Percentiles rank a stretch among this genome's conserved stretches.
Evolutionary conservation across 768 basidiomycete genomes (phyloP).

Genomic region (Trametes cingulata): DNA sequence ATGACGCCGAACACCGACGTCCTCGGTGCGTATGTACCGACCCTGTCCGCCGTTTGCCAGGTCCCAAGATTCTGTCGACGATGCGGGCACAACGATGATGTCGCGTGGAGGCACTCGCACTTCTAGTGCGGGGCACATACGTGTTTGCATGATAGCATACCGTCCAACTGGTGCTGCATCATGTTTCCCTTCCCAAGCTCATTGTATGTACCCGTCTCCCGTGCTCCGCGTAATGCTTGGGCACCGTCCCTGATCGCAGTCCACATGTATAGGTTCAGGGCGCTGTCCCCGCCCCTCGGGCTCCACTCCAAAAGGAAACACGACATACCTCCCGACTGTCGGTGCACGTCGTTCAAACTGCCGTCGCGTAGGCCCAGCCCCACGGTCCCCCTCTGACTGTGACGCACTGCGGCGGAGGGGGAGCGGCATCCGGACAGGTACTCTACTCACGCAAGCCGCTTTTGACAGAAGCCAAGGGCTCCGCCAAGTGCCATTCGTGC

Average conservation of each 20-base stretch:
- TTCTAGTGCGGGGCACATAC: slow-evolving; percentile 6
- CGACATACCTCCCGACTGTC: neutral
- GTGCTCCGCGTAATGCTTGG: neutral
- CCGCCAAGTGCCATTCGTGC: neutral
- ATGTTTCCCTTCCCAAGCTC: slow-evolving; percentile 2
- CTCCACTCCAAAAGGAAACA: neutral
- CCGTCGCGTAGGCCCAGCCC: neutral
- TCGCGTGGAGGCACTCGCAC: neutral
- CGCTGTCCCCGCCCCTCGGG: neutral
- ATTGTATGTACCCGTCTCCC: neutral
- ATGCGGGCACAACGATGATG: neutral
- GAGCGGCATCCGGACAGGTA: neutral
- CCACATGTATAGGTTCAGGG: slow-evolving; percentile 8
- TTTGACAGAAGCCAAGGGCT: neutral
- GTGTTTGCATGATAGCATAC: slow-evolving; percentile 7
- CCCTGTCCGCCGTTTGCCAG: neutral
- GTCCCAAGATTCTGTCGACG: neutral
- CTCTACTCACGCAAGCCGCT: neutral
- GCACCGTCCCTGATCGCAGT: slow-evolving; percentile 1
- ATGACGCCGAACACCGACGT: neutral
- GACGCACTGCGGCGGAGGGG: neutral
- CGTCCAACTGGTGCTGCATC: slow-evolving; percentile 4
- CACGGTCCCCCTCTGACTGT: neutral
- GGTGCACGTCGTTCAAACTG: neutral
- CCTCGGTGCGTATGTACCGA: neutral